phyloP scores from a whole-genome alignment of 371 early-diverging fungal species.

The Rhizopus microsporus region DNA sequence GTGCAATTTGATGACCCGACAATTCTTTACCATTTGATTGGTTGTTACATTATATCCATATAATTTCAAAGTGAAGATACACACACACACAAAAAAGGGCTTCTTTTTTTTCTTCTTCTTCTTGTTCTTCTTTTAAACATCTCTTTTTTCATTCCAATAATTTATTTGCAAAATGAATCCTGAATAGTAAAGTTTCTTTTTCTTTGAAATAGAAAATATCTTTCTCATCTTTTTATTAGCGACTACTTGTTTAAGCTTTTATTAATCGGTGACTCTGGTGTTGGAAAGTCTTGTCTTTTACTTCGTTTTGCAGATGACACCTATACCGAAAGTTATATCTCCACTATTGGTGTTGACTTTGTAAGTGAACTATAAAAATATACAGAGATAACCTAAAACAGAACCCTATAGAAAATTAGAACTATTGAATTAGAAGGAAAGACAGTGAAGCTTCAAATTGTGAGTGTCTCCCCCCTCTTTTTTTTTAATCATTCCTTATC shows the following conservation, averaged over 20 bases:
- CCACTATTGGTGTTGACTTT: slow-evolving; percentile 99
- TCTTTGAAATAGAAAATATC: background rate
- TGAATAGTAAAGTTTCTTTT: slow-evolving; percentile 1
- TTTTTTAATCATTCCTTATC: background rate
- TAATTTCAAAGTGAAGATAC: too few relatives aligned
- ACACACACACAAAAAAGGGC: too few relatives aligned
- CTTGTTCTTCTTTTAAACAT: background rate
- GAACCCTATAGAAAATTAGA: slow-evolving; percentile 87
- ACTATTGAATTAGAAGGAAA: slow-evolving; percentile 98
- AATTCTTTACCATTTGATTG: too few relatives aligned
- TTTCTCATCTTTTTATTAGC: slow-evolving; percentile 41
- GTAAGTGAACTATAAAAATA: slow-evolving; percentile 45
- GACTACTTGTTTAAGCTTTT: slow-evolving; percentile 99
- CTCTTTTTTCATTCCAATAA: too few relatives aligned
- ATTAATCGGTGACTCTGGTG: slow-evolving; percentile 98
- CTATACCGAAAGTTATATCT: slow-evolving; percentile 97
- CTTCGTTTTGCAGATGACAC: slow-evolving; percentile 98
- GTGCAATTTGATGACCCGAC: too few relatives aligned
- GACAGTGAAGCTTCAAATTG: slow-evolving; percentile 96
- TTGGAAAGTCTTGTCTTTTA: slow-evolving; percentile 98
- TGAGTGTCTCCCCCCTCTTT: slow-evolving; percentile 34
- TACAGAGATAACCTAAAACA: too few relatives aligned
- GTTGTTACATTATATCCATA: too few relatives aligned
- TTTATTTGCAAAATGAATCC: slow-evolving; percentile 2
- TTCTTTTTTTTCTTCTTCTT: background rate